These are phyloP conservation scores for Metschnikowia borealis DNA, from an alignment of 805 yeast genomes.

Conservation along the genomic window DNA sequence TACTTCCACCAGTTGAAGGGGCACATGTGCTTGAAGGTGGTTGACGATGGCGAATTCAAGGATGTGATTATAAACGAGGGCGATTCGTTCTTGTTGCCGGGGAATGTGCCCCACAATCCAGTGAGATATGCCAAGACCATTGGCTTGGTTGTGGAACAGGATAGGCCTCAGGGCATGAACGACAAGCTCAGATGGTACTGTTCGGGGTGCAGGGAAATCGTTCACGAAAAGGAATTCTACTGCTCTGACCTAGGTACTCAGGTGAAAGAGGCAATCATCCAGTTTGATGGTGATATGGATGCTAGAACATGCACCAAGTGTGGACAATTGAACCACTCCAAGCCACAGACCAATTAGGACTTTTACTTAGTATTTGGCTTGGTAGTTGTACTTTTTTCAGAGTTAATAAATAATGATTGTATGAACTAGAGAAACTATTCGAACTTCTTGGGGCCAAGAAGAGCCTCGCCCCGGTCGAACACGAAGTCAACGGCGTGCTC, in stretches of 20 bases:
- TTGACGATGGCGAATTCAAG: conserved; percentile 62
- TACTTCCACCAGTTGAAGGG: conserved; percentile 90
- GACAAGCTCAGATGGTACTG: conserved; percentile 92
- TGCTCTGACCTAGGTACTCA: conserved; percentile 85
- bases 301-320: conserved; percentile 73
- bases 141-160: conserved; percentile 90
- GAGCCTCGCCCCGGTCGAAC: conserved; percentile 48
- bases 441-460: conserved; percentile 1
- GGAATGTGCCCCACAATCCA: conserved; percentile 85
- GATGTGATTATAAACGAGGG: conserved; percentile 79
- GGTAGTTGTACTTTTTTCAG: too few relatives aligned
- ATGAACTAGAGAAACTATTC: neutral
- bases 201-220: conserved; percentile 56
- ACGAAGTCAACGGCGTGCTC: conserved; percentile 62
- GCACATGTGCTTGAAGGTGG: conserved; percentile 76
- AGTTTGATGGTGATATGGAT: conserved; percentile 58
- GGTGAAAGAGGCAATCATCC: conserved; percentile 74
- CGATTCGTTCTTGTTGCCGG: conserved; percentile 82
- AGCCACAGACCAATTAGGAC: conserved; percentile 40
- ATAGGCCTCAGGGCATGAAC: conserved; percentile 65
- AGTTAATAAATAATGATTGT: neutral
- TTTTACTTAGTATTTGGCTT: neutral
- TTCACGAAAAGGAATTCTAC: conserved; percentile 67
- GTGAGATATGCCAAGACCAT: conserved; percentile 81
- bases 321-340: conserved; percentile 68